These are phyloP conservation scores for Flaveria ramosissima DNA, from an alignment of 129 eudicot genomes.

Conservation along the genomic window DNA sequence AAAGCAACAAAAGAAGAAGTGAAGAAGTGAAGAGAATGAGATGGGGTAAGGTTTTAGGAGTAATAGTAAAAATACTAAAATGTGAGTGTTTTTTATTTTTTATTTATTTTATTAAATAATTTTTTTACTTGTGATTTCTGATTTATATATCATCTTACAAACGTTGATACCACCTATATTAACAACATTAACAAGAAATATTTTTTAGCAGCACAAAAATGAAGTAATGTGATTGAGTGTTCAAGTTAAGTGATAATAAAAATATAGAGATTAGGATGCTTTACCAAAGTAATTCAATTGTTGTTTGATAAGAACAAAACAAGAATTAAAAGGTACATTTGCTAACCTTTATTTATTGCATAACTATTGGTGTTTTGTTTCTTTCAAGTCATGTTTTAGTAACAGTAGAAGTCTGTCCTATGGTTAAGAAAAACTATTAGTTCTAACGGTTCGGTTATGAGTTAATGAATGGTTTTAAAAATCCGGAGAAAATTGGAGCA, in stretches of 20 bases:
- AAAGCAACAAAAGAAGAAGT: conserved; percentile 43
- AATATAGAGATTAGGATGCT: no score
- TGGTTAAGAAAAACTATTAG: no score
- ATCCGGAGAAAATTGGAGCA: no score
- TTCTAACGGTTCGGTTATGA: no score
- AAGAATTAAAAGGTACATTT: no score
- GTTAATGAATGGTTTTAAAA: no score
- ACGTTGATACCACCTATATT: not conserved
- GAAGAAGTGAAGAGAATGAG: conserved; percentile 45
- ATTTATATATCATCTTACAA: not conserved
- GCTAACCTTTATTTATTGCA: not conserved
- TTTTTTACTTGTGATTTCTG: not conserved
- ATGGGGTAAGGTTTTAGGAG: not conserved
- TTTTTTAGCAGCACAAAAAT: no score
- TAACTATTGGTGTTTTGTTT: not conserved
- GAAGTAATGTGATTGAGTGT: no score
- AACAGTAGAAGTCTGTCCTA: no score
- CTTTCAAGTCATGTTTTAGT: no score
- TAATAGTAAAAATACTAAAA: not conserved
- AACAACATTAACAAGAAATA: not conserved
- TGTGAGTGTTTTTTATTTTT: not conserved
- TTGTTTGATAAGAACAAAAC: not conserved
- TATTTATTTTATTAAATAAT: conserved; percentile 24
- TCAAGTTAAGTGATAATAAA: no score
- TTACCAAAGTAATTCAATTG: no score